phyloP scores from a whole-genome alignment of 129 eudicot genomes.

The Artemisia annua region DNA sequence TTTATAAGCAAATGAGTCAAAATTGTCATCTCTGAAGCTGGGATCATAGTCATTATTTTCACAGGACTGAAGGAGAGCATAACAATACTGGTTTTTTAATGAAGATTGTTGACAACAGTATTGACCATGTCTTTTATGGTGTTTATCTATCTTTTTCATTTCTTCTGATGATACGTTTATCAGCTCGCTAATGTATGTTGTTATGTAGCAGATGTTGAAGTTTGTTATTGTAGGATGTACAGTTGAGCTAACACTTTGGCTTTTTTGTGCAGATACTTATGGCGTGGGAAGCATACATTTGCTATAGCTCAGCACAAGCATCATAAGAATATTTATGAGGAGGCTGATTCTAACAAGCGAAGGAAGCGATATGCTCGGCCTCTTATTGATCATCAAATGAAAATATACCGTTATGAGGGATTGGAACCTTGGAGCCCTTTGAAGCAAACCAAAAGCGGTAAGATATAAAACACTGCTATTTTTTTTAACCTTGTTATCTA shows the following conservation, averaged over 20 bases:
- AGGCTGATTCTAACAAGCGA: constrained; percentile 98
- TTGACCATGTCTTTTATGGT: not conserved
- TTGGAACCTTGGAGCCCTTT: constrained; percentile 82
- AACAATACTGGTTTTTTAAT: not conserved
- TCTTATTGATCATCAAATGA: constrained; percentile 91
- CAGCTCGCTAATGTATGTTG: not conserved
- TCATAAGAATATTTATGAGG: constrained; percentile 80
- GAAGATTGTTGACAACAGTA: not conserved
- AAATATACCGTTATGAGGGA: constrained; percentile 83
- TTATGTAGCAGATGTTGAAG: not conserved
- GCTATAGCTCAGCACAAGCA: constrained; percentile 99
- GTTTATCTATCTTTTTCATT: not conserved
- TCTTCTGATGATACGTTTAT: not conserved
- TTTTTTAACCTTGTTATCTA: constrained; percentile 10
- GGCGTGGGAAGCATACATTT: constrained; percentile 97
- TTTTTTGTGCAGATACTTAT: constrained; percentile 62
- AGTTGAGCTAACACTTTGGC: not conserved
- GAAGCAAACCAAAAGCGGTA: constrained; percentile 78
- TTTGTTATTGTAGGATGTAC: not conserved
- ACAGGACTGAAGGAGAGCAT: not conserved
- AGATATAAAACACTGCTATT: constrained; percentile 12
- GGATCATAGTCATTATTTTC: not conserved
- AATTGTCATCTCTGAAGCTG: too few relatives aligned
- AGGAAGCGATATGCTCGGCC: constrained; percentile 98
- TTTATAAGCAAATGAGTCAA: too few relatives aligned